Conservation (phyloP, 2,329 filamentous ascomycete species). For the Ceratocystis destructans region DNA sequence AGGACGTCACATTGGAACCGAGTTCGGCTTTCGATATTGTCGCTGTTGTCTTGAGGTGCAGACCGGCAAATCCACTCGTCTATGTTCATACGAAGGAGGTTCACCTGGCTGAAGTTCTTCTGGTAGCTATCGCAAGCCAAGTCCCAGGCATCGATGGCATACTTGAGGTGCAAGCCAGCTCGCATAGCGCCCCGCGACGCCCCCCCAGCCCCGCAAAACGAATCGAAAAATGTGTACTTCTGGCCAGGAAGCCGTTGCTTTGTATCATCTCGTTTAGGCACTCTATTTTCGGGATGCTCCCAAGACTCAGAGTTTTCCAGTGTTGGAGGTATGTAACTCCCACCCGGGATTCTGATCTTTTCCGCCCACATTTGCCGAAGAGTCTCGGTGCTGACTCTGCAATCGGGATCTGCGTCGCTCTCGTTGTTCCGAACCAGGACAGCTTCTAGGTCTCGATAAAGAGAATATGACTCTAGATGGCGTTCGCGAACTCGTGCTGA, state of each 20-base stretch:
- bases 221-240: constrained; percentile 55
- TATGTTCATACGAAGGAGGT: constrained; percentile 36
- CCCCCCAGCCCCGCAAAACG: constrained; percentile 61
- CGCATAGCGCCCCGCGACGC: constrained; percentile 48
- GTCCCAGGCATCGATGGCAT: constrained; percentile 49
- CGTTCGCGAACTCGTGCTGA: constrained; percentile 17
- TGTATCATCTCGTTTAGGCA: background rate
- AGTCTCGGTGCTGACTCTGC: constrained; percentile 24
- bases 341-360: constrained; percentile 14
- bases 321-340: constrained; percentile 12
- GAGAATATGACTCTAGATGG: constrained; percentile 19
- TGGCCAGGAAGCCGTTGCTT: constrained; percentile 25
- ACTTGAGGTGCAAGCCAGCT: constrained; percentile 44
- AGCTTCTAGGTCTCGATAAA: constrained; percentile 27
- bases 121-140: constrained; percentile 45
- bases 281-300: background rate
- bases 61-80: constrained; percentile 34
- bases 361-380: constrained; percentile 26
- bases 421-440: constrained; percentile 27
- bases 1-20: constrained; percentile 45
- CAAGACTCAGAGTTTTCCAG: background rate
- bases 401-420: constrained; percentile 24
- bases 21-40: constrained; percentile 19
- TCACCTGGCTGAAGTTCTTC: constrained; percentile 41
- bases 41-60: background rate